Conservation (phyloP, 2,329 filamentous ascomycete species). For the Penicillium hordei region DNA sequence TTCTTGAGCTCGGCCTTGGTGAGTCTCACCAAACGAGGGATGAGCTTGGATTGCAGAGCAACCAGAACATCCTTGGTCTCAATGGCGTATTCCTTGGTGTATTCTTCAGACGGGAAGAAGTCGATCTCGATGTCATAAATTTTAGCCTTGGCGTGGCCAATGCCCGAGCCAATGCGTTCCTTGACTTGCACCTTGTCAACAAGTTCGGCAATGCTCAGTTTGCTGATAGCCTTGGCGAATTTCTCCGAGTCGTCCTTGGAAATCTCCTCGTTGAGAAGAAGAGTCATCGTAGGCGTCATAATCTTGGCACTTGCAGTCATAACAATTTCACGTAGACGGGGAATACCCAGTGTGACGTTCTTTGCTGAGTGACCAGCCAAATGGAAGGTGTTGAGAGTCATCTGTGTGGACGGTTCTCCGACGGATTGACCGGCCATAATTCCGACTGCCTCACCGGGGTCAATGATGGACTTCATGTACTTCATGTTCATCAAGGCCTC, state of each 20-base stretch:
- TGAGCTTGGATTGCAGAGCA: conserved; percentile 77
- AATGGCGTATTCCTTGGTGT: conserved; percentile 82
- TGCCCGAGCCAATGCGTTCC: conserved; percentile 73
- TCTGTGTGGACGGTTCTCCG: conserved; percentile 96
- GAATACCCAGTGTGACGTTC: conserved; percentile 98
- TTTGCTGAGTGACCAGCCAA: conserved; percentile 97
- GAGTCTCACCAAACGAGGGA: conserved; percentile 68
- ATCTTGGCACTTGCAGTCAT: conserved; percentile 94
- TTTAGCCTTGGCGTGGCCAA: conserved; percentile 70
- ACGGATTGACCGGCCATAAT: conserved; percentile 96
- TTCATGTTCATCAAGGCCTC: conserved; percentile 85
- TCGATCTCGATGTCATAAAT: conserved; percentile 78
- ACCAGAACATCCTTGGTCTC: conserved; percentile 71
- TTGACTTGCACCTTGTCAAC: conserved; percentile 77
- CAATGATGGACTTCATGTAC: conserved; percentile 86
- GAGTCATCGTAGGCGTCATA: conserved; percentile 73
- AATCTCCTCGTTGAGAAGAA: conserved; percentile 73
- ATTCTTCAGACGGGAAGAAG: conserved; percentile 83
- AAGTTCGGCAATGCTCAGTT: conserved; percentile 78
- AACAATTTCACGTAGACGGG: conserved; percentile 91
- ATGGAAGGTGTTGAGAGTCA: conserved; percentile 99
- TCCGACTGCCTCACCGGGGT: conserved; percentile 93
- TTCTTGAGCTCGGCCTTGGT: conserved; percentile 77
- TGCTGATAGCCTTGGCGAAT: conserved; percentile 90
- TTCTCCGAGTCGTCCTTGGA: conserved; percentile 66